A percentile compares a stretch with the other conserved stretches of the same genome.
phyloP scores from a whole-genome alignment of 1,139 yeast genomes.

The Candida anutae region DNA sequence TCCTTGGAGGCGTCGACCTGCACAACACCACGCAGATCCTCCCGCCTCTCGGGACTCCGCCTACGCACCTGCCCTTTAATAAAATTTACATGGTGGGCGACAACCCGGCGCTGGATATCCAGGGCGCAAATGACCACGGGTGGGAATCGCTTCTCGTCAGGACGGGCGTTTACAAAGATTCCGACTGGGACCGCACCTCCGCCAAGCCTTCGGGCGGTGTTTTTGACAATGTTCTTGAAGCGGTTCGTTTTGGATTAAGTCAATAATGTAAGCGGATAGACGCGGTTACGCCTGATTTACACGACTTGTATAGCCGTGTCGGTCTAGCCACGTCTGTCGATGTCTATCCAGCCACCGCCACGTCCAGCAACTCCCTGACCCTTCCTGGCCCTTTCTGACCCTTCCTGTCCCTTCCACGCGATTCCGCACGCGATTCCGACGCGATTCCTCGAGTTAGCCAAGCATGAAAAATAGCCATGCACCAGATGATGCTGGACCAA shows the following conservation, averaged over 20 bases:
- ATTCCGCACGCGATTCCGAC: too few species aligned
- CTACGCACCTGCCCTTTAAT: conserved; percentile 36
- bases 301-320: too few species aligned
- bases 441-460: too few species aligned
- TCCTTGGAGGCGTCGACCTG: conserved; percentile 9
- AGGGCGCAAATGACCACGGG: conserved; percentile 80
- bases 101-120: conserved; percentile 87
- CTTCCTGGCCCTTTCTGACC: too few species aligned
- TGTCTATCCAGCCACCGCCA: too few species aligned
- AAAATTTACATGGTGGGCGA: conserved; percentile 91
- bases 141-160: conserved; percentile 82
- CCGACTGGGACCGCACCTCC: conserved; percentile 38
- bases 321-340: too few species aligned
- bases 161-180: conserved; percentile 81
- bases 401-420: too few species aligned
- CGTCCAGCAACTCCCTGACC: too few species aligned
- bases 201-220: conserved; percentile 44
- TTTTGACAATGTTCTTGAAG: conserved; percentile 40
- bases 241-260: conserved; percentile 27
- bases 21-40: conserved; percentile 17
- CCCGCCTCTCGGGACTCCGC: conserved; percentile 32
- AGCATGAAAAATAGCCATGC: too few species aligned
- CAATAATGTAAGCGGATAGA: too few species aligned
- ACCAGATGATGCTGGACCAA: too few species aligned
- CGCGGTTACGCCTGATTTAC: too few species aligned